A percentile compares a stretch with the other conserved stretches of the same genome.
Conservation (phyloP, 176 grass and related monocot genomes). For the Lolium rigidum region DNA sequence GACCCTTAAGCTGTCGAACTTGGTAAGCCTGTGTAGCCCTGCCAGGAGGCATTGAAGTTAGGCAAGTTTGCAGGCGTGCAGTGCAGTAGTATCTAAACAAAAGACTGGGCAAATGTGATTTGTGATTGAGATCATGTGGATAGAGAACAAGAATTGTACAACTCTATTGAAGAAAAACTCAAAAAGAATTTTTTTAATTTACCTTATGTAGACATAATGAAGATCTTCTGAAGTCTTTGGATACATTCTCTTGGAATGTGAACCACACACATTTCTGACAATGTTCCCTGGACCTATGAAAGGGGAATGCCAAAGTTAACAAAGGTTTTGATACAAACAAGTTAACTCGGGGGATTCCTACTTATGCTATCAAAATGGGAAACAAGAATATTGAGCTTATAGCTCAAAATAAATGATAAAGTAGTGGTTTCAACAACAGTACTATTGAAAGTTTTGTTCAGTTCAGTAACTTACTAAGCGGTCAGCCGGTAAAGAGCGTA, state of each 20-base stretch:
- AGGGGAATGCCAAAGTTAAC: not conserved
- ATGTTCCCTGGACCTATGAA: not conserved
- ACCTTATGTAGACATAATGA: not conserved
- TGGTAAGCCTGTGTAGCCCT: not conserved
- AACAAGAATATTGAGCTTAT: not conserved
- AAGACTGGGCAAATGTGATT: not conserved
- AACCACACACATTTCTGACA: not conserved
- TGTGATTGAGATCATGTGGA: not conserved
- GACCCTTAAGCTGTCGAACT: not conserved
- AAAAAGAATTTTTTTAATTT: not conserved
- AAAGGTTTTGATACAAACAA: too few relatives aligned
- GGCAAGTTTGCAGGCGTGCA: not conserved
- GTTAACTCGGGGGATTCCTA: not conserved
- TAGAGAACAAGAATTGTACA: not conserved
- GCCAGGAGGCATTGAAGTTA: not conserved
- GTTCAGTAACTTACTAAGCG: not conserved
- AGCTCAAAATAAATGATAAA: not conserved
- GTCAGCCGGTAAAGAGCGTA: not conserved
- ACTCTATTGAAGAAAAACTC: not conserved
- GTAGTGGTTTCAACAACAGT: not conserved
- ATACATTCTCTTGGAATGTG: not conserved
- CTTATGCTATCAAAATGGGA: not conserved
- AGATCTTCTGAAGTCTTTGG: not conserved
- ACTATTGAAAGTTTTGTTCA: not conserved
- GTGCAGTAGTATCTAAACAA: not conserved